A percentile compares a stretch with the other conserved stretches of the same genome.
Conservation (phyloP, 2,329 filamentous ascomycete genomes). For the Microdochium trichocladiopsis region DNA sequence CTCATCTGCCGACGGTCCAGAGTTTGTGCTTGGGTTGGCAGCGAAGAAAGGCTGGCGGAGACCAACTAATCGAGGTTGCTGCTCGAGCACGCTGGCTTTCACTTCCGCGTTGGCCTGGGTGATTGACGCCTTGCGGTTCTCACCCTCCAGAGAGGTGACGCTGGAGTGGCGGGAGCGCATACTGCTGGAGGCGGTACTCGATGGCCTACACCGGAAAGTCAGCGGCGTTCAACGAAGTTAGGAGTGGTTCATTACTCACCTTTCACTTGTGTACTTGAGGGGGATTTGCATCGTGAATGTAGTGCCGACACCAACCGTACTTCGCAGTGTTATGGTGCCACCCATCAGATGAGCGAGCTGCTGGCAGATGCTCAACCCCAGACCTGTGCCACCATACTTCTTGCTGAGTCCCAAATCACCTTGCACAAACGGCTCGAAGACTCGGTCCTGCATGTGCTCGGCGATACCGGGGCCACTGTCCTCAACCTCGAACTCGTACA, state of each 20-base stretch:
- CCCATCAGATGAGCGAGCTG: constrained; percentile 81
- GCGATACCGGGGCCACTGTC: constrained; percentile 86
- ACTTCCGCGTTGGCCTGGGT: constrained; percentile 19
- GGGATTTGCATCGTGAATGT: constrained; percentile 81
- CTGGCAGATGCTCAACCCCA: constrained; percentile 83
- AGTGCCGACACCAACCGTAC: constrained; percentile 66
- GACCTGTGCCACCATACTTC: constrained; percentile 81
- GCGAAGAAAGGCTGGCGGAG: constrained; percentile 78
- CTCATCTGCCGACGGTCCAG: constrained; percentile 39
- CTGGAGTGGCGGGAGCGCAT: constrained; percentile 41
- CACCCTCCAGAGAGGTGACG: constrained; percentile 32
- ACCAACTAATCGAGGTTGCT: constrained; percentile 73
- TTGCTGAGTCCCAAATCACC: constrained; percentile 85
- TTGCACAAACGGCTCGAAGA: constrained; percentile 93
- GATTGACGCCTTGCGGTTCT: constrained; percentile 23
- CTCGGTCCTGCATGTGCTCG: constrained; percentile 66
- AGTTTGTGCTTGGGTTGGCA: constrained; percentile 25
- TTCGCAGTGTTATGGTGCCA: constrained; percentile 65
- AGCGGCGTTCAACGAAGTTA: background rate
- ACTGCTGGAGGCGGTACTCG: constrained; percentile 49
- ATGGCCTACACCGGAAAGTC: constrained; percentile 25
- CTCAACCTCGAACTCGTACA: constrained; percentile 83
- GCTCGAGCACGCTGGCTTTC: constrained; percentile 45
- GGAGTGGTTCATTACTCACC: constrained; percentile 30
- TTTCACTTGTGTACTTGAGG: constrained; percentile 65